Evolutionary conservation across 2,329 filamentous ascomycete genomes (phyloP).

Genomic region (Trichoderma sp.): DNA sequence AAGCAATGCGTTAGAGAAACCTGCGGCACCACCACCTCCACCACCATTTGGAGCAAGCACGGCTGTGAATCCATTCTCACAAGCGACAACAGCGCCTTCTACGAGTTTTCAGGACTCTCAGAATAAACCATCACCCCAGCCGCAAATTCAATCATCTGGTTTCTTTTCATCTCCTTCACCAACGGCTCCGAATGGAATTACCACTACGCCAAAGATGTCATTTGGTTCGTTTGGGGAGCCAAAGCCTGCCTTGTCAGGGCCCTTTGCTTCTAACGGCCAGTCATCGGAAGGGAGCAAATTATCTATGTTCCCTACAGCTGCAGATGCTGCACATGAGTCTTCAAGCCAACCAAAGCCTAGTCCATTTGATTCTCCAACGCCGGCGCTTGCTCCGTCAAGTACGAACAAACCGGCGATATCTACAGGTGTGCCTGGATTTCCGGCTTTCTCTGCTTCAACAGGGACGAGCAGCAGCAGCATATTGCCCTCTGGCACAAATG

Average conservation of each 20-base stretch:
- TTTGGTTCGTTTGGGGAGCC: conserved; percentile 10
- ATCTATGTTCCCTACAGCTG: background rate
- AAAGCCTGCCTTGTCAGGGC: conserved; percentile 7
- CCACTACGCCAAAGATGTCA: conserved; percentile 14
- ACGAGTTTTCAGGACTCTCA: conserved; percentile 1
- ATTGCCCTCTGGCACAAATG: background rate
- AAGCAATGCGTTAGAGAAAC: conserved; percentile 4
- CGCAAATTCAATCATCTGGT: conserved; percentile 3
- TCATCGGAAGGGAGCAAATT: background rate
- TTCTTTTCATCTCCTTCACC: conserved; percentile 32
- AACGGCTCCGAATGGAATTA: conserved; percentile 31
- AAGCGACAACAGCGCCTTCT: background rate
- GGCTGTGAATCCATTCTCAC: conserved; percentile 22
- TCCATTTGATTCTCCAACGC: conserved; percentile 31
- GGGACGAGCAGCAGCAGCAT: background rate
- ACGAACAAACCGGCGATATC: background rate
- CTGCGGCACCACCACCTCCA: conserved; percentile 20
- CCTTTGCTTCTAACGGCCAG: conserved; percentile 3
- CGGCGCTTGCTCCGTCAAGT: conserved; percentile 7
- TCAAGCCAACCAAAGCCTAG: conserved; percentile 22
- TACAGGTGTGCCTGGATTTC: background rate
- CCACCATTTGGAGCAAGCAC: background rate
- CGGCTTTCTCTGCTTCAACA: background rate
- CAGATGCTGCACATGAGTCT: background rate
- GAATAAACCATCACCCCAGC: conserved; percentile 4